A percentile compares a stretch with the other conserved stretches of the same genome.
Evolutionary conservation across 345 rosid genomes (phyloP).

Genomic region (Hypericum perforatum): DNA sequence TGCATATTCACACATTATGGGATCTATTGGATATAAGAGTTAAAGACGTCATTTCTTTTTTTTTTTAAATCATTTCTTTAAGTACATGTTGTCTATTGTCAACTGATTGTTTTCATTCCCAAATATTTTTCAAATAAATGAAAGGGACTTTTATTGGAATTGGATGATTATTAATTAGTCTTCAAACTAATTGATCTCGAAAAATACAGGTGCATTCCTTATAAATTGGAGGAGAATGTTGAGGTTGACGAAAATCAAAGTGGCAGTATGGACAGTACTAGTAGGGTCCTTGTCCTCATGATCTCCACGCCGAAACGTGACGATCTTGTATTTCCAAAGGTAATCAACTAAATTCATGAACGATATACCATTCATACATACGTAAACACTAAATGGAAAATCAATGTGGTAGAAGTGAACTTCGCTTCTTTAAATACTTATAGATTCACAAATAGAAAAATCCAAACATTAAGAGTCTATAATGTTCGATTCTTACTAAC

Average conservation of each 20-base stretch:
- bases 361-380: background rate
- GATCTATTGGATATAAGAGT: too few relatives aligned
- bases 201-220: slow-evolving; percentile 65
- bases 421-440: too few relatives aligned
- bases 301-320: slow-evolving; percentile 76
- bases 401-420: too few relatives aligned
- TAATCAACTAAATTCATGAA: slow-evolving; percentile 1
- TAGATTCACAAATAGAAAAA: too few relatives aligned
- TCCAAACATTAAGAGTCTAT: too few relatives aligned
- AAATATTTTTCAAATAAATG: background rate
- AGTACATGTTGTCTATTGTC: too few relatives aligned
- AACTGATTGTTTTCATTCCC: background rate
- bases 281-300: slow-evolving; percentile 52
- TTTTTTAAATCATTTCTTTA: too few relatives aligned
- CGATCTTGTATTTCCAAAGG: slow-evolving; percentile 89
- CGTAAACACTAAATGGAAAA: background rate
- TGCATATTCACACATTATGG: too few relatives aligned
- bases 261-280: slow-evolving; percentile 24
- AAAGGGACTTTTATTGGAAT: background rate
- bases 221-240: slow-evolving; percentile 34
- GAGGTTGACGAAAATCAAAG: slow-evolving; percentile 10
- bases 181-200: background rate
- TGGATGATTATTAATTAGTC: background rate
- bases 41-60: too few relatives aligned
- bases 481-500: too few relatives aligned